Base-by-base conservation (phyloP, 257 asterid species). In the Lycium barbarum region DNA sequence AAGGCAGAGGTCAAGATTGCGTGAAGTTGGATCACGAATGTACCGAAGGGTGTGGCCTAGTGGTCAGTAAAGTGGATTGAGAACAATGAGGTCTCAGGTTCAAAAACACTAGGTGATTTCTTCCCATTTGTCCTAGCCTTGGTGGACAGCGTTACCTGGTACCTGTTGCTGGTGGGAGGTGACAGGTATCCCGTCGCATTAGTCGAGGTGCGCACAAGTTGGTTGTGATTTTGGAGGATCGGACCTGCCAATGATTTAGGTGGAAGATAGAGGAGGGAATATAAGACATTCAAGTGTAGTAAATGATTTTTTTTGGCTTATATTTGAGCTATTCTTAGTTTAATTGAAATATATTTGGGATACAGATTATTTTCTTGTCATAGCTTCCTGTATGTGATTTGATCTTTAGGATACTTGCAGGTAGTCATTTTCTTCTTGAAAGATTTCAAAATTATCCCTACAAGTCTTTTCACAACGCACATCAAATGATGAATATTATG, bases 211-310 rank as follows among this genome's bases (percentile, higher is more conserved):
- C 33, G 33, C 33, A 1, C 33, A 26, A 26, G 33, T 26, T 26
- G 33, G 22, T 73, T 73, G 81, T 73, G 81, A 73, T 47, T 74
- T 49, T 74, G 62, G 62, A 74, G 22, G 62, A 14, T 49, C 13
- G 22, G 22, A 22, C 81, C 40, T 43, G 49, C 10, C 62, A 74
- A 51, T 26, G 10, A 47, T 22, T 49, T 74, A 49, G 62, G 45
- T 49, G 81, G 81, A 51, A 49, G 59, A 74, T 6, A 74, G 45
- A 74, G 81, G 62, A 74, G 81, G 62, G 62, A 49, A 74, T 49
- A 74, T 7, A 49, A 51, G 81, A 22, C 62, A 13, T 70, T 38
- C 53, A 74, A 74, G 81, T 22, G n/a, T 74, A 74, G 4, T 74
- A 49, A 49, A 12, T 49, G 81, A 74, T n/a, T 74, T 22, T 74